Conservation (phyloP, 2,329 filamentous ascomycete genomes). For the Colletotrichum spinosum region DNA sequence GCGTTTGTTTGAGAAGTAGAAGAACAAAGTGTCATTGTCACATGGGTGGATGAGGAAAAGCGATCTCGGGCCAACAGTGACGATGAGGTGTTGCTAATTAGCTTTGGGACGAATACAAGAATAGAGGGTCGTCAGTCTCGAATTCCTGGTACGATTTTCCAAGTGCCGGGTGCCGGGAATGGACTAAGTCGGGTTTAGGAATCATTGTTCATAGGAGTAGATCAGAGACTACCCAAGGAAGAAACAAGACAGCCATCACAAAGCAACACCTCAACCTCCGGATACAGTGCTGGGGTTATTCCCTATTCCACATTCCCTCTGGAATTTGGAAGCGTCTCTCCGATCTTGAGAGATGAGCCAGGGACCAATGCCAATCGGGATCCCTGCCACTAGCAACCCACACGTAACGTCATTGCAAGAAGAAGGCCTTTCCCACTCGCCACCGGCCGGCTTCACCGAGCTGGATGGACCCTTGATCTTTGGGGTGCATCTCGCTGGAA, state of each 20-base stretch:
- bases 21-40: conserved; percentile 5
- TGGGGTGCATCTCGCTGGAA: neutral
- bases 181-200: neutral
- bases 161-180: conserved; percentile 18
- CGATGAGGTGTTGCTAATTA: neutral
- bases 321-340: conserved; percentile 7
- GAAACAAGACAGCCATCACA: neutral
- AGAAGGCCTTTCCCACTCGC: neutral
- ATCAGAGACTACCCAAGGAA: neutral
- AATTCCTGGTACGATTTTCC: neutral
- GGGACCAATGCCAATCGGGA: conserved; percentile 29
- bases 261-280: neutral
- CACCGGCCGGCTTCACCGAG: conserved; percentile 17
- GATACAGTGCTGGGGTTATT: no score
- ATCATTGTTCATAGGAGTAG: conserved; percentile 1
- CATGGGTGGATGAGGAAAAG: conserved; percentile 1
- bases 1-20: conserved; percentile 5
- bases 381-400: conserved; percentile 19
- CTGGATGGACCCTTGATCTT: conserved; percentile 27
- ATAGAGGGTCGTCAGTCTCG: neutral
- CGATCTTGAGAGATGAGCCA: conserved; percentile 5
- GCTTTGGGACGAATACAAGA: conserved; percentile 10
- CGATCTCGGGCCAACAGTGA: neutral
- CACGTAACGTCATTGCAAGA: conserved; percentile 23
- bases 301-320: no score